Evolutionary conservation across 495 filamentous ascomycete species (phyloP).

Genomic region (Parmelia sp.): DNA sequence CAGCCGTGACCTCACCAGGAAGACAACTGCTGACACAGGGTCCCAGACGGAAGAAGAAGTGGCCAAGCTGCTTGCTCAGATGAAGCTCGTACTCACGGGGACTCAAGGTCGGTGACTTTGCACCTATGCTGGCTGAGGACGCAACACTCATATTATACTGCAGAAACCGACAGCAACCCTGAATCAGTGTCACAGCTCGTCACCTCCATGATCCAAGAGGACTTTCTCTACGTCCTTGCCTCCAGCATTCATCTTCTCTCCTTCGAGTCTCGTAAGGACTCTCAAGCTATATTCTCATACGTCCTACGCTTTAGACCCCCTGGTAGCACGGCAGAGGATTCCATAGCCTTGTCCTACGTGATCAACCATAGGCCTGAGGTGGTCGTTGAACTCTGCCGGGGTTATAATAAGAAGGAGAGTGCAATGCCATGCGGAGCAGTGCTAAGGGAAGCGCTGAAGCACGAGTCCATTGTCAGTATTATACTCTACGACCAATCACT

Average conservation of each 20-base stretch:
- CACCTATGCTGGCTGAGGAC: background rate
- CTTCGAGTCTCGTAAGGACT: conserved; percentile 90
- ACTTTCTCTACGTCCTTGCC: conserved; percentile 77
- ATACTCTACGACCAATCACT: conserved; percentile 86
- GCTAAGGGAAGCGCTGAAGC: conserved; percentile 85
- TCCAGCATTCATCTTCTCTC: conserved; percentile 72
- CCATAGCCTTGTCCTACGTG: conserved; percentile 77
- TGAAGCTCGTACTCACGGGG: conserved; percentile 78
- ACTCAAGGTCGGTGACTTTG: conserved; percentile 56
- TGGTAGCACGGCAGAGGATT: conserved; percentile 50
- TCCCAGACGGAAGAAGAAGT: conserved; percentile 65
- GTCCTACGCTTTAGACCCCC: conserved; percentile 74
- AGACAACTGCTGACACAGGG: conserved; percentile 23
- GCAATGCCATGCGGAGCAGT: conserved; percentile 89
- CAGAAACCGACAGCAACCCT: conserved; percentile 78
- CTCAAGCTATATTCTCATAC: conserved; percentile 83
- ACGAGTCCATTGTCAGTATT: conserved; percentile 78
- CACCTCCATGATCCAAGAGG: conserved; percentile 73
- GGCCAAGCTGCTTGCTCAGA: conserved; percentile 68
- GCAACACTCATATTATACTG: conserved; percentile 6
- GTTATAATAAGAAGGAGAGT: conserved; percentile 85
- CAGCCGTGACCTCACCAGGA: conserved; percentile 23
- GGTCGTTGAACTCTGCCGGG: conserved; percentile 77
- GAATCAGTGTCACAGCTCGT: conserved; percentile 80
- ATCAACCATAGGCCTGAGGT: conserved; percentile 80